Base-by-base conservation (phyloP, 208 protist genomes). In the Phytomonas sp. region DNA sequence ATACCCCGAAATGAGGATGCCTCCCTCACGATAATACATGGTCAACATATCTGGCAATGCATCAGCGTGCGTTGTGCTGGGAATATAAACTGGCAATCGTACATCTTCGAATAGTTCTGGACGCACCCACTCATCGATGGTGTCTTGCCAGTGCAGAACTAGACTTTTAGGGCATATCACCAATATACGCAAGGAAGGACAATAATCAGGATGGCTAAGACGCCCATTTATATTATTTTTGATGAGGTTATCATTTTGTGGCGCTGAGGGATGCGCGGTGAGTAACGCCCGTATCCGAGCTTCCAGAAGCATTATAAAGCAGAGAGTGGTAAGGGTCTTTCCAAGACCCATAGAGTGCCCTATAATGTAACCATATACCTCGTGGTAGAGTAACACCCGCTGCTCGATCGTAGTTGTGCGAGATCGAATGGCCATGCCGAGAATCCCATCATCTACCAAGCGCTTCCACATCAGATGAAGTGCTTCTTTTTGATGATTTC, bases 311-410 rank as follows among this genome's bases (percentile, higher is more conserved):
- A 88, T 61, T 8, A 92, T 36, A 68, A 96, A 96, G 46, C 75
- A 76, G 23, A 96, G 62, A 1, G 81, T 77, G 4, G 85, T 92
- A n/a, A 93, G 70, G 23, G 91, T 93, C 68, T 96, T 96, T 60
- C 91, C 91, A 7, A 96, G 82, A 8, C 91, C 91, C 91, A 96
- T 96, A 5, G 91, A 96, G 78, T 96, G 91, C 3, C 80, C 85
- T n/a, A 96, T 62, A 51, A 93, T 85, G 40, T 76, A 85, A 26
- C 91, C 91, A 74, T 82, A 88, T 2, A 92, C 66, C 66, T 85
- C 75, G 36, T 84, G 83, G 46, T 79, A 80, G 51, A 91, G 68
- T 37, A 67, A 73, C 8, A 77, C 80, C 28, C 78, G 76, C 69
- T 88, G 78, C 70, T 75, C 70, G 2, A 88, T 70, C 8, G 87